Evolutionary conservation across 352 stramenopile genomes (phyloP).

Genomic region (Albugo laibachii): DNA sequence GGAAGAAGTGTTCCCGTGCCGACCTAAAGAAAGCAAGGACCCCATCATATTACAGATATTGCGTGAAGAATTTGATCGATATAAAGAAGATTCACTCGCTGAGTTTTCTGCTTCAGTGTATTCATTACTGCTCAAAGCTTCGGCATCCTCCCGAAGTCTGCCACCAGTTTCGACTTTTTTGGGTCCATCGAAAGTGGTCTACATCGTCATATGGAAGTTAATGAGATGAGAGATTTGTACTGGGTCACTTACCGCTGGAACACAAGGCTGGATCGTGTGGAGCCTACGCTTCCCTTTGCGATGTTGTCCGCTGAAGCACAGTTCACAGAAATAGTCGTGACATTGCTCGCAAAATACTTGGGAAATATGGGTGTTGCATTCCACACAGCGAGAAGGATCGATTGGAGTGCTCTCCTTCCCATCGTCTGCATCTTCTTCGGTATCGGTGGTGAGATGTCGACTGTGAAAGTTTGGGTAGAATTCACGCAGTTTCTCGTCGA

Average conservation of each 20-base stretch:
- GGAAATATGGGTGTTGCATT: constrained; percentile 41
- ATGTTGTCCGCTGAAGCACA: constrained; percentile 69
- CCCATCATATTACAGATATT: constrained; percentile 81
- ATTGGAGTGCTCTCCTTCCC: too few species aligned
- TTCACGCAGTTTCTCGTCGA: too few species aligned
- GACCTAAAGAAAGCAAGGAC: constrained; percentile 30
- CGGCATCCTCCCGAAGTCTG: background rate
- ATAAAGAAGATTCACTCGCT: constrained; percentile 5
- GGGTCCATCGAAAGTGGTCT: background rate
- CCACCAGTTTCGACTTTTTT: constrained; percentile 3
- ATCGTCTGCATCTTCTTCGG: too few species aligned
- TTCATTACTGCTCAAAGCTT: constrained; percentile 21
- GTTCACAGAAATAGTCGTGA: constrained; percentile 74
- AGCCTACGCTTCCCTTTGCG: constrained; percentile 57
- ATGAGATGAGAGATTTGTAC: too few species aligned
- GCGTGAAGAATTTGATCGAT: constrained; percentile 10
- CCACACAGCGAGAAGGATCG: constrained; percentile 40
- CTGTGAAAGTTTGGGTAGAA: too few species aligned
- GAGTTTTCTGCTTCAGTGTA: constrained; percentile 14
- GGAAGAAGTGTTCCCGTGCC: background rate
- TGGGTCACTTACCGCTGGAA: background rate
- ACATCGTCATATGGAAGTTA: background rate
- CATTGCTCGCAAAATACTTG: constrained; percentile 77
- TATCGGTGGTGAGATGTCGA: too few species aligned
- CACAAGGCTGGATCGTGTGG: constrained; percentile 63